phyloP scores from a whole-genome alignment of 345 rosid genomes.

The Salix suchowensis region DNA sequence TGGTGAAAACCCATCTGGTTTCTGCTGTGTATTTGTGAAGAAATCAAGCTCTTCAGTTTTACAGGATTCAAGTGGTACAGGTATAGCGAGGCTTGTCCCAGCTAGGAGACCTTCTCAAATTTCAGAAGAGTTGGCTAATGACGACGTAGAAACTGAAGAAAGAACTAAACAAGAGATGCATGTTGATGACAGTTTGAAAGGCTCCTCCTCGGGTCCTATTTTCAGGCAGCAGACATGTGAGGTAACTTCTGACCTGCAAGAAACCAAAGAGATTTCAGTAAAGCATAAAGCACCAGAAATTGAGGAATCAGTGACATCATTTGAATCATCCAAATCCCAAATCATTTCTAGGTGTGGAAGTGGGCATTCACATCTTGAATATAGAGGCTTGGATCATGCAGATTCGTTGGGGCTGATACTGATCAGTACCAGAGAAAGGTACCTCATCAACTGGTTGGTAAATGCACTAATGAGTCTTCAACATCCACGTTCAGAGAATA shows the following conservation, averaged over 20 bases:
- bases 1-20: constrained; percentile 68
- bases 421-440: constrained; percentile 54
- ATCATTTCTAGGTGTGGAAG: background rate
- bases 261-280: constrained; percentile 11
- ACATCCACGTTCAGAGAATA: constrained; percentile 50
- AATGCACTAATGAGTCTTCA: constrained; percentile 59
- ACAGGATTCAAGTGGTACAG: constrained; percentile 26
- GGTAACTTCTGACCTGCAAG: constrained; percentile 6
- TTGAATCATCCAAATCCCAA: constrained; percentile 5
- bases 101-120: constrained; percentile 5
- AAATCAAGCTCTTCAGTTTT: constrained; percentile 47
- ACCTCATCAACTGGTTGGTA: constrained; percentile 64
- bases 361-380: constrained; percentile 34
- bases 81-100: constrained; percentile 39
- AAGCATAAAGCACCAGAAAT: constrained; percentile 25
- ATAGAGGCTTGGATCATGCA: constrained; percentile 64
- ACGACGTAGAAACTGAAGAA: background rate
- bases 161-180: background rate
- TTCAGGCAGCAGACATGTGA: constrained; percentile 1
- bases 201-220: constrained; percentile 12
- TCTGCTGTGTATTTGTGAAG: constrained; percentile 71
- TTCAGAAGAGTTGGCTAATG: constrained; percentile 6
- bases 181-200: constrained; percentile 4
- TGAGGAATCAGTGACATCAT: constrained; percentile 23
- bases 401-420: constrained; percentile 58